These are phyloP conservation scores for Hibiscus trionum DNA, from an alignment of 345 rosid genomes.

Conservation along the genomic window DNA sequence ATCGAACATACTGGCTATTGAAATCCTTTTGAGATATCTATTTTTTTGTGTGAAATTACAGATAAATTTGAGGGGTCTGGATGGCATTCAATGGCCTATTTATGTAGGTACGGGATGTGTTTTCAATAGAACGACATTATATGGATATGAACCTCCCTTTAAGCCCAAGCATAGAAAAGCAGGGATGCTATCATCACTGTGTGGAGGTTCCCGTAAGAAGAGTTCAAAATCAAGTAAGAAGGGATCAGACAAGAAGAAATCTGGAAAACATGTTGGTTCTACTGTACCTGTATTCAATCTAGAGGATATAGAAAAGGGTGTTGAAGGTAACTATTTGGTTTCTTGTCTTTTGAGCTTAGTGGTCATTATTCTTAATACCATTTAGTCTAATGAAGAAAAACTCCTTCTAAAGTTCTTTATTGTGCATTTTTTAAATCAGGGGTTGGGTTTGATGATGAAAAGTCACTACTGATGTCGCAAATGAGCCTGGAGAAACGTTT, in stretches of 20 bases:
- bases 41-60: no score
- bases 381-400: neutral
- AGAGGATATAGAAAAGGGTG: conserved; percentile 96
- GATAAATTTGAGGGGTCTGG: no score
- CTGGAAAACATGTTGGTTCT: conserved; percentile 75
- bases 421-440: conserved; percentile 35
- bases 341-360: neutral
- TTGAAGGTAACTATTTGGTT: conserved; percentile 54
- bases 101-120: no score
- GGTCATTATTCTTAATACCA: neutral
- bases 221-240: conserved; percentile 59
- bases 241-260: conserved; percentile 77
- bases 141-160: no score
- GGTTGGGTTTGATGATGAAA: conserved; percentile 95
- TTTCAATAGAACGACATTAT: no score
- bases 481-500: conserved; percentile 90
- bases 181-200: no score
- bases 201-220: conserved; percentile 85
- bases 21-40: no score
- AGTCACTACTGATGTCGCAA: conserved; percentile 85
- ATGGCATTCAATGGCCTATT: no score
- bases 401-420: neutral
- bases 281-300: conserved; percentile 85
- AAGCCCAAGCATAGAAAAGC: no score
- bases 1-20: no score